A percentile compares a stretch with the other conserved stretches of the same genome.
Conservation (phyloP, 208 protist species). For the Trypanosoma conorhini region DNA sequence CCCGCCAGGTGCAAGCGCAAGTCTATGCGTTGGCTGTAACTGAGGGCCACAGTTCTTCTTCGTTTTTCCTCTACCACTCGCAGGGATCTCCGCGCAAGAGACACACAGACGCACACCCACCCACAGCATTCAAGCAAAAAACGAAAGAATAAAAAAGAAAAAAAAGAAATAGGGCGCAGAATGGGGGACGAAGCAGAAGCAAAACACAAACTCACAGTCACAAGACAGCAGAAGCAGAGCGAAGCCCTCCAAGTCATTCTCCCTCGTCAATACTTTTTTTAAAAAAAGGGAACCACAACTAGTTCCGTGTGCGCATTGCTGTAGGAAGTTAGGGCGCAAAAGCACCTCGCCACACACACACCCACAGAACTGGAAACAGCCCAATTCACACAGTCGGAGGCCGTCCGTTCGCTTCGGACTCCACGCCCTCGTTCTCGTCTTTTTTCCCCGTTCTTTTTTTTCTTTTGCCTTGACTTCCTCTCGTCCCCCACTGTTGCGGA, state of each 20-base stretch:
- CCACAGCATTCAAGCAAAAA: neutral
- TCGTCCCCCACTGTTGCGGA: neutral
- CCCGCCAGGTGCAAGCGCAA: neutral
- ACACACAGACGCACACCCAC: neutral
- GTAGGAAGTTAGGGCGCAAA: neutral
- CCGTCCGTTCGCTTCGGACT: neutral
- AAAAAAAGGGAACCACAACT: neutral
- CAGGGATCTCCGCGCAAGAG: slow-evolving; percentile 6
- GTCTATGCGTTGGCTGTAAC: neutral
- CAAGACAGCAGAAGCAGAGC: neutral
- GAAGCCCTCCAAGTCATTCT: neutral
- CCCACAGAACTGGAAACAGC: neutral
- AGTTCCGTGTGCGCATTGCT: neutral
- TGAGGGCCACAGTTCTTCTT: neutral
- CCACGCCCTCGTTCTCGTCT: neutral
- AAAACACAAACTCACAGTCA: neutral
- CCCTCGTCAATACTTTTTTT: slow-evolving; percentile 15
- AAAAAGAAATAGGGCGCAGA: slow-evolving; percentile 12
- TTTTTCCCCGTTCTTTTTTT: neutral
- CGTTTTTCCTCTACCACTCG: neutral
- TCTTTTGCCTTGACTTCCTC: neutral
- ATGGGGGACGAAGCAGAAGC: neutral
- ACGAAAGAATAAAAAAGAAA: neutral
- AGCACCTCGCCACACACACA: neutral
- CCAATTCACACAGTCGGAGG: neutral